Base-by-base conservation (phyloP, 2,329 filamentous ascomycete genomes). In the Sclerotinia borealis region DNA sequence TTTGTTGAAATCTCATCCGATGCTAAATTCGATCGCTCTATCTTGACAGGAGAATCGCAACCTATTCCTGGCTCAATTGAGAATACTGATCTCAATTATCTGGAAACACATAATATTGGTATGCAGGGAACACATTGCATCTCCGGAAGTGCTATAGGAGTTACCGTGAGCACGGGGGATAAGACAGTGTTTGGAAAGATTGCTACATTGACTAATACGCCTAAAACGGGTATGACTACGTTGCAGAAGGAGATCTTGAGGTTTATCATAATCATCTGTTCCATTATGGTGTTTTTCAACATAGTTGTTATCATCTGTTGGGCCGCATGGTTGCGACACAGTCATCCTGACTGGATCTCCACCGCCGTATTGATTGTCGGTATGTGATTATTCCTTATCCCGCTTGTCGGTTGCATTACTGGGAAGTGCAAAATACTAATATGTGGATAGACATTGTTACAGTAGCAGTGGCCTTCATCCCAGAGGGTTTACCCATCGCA, bases 91-190 rank as follows among this genome's bases (percentile, higher is more conserved):
- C 78, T 81, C 47, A 92, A 92, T 74, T 91, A 89, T 70, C 83
- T 92, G 41, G 89, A 92, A 72, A 92, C 89, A 4, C 83, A 84
- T 51, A 88, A 86, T 68, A 90, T 92, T 61, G 89, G 88, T 31
- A 80, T 92, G n/a, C 88, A 91, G 71, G 89, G 90, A 29, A 91
- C 89, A 0, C 87, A 92, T 71, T 91, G 88, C 67, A 85, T 89
- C 4, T 85, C 85, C 10, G 89, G 89, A 1, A 85, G 79, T 25
- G 86, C 83, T 55, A 78, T 81, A 15, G 89, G 86, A n/a, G 76
- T 92, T 8, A 86, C 90, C 4, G 85, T 92, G 19, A 83, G 85
- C 2, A 92, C 86, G 0, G 89, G 88, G 7, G 87, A 91, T 71
- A 79, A 77, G 19, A 91, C 89, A 0, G 85, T 92, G 31, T 91